Conservation (phyloP, 192 early-diverging fungal species). For the Podila horticola region DNA sequence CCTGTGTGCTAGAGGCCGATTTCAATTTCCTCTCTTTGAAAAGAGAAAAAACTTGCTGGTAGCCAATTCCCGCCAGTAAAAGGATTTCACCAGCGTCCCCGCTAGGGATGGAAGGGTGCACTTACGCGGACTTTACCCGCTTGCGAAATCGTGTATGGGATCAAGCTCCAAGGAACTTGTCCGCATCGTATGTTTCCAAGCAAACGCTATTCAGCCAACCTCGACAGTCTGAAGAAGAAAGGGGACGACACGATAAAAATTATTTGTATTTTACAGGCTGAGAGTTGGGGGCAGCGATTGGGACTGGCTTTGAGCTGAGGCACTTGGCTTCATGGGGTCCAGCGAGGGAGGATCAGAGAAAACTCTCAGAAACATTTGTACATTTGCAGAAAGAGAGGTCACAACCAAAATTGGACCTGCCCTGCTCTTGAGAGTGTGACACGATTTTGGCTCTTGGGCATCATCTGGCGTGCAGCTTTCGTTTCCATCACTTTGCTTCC, state of each 20-base stretch:
- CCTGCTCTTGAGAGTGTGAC: too few species aligned
- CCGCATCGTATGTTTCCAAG: conserved; percentile 35
- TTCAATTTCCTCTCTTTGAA: conserved; percentile 24
- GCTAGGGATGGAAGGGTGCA: conserved; percentile 32
- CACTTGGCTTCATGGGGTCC: too few species aligned
- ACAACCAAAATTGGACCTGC: too few species aligned
- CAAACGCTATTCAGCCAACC: conserved; percentile 55
- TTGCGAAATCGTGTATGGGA: conserved; percentile 31
- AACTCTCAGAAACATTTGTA: too few species aligned
- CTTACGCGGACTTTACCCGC: conserved; percentile 54
- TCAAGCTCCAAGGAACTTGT: conserved; percentile 4
- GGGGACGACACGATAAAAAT: not conserved
- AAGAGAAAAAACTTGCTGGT: conserved; percentile 46
- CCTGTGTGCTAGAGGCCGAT: conserved; percentile 52
- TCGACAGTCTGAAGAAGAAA: conserved; percentile 15
- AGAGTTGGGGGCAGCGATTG: too few species aligned
- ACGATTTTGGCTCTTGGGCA: too few species aligned
- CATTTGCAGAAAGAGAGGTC: too few species aligned
- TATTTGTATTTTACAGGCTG: too few species aligned
- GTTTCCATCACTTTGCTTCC: too few species aligned
- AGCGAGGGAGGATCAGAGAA: too few species aligned
- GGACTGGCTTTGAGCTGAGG: too few species aligned
- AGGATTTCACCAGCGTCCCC: conserved; percentile 38
- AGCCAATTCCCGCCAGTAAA: conserved; percentile 46
- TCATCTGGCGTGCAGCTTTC: too few species aligned